Evolutionary conservation across 164 flowering plant species (phyloP), one percentile per base, ranked within the genome.

Genomic region (Nymphaea colorata): DNA sequence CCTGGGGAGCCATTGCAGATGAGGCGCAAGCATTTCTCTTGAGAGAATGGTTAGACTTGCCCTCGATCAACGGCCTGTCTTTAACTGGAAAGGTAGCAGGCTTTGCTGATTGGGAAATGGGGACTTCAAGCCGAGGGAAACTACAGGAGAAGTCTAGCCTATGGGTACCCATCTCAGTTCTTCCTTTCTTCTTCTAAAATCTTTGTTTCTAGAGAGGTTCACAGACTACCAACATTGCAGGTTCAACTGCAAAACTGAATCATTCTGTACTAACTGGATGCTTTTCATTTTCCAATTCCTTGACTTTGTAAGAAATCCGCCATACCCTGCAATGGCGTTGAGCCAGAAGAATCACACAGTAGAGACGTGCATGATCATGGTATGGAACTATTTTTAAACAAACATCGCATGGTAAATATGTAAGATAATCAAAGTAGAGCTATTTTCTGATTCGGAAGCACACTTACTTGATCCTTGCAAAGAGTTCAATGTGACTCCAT

Each of bases 131-230:
- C 47, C 90, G 76, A 14, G 85, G 64, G 71, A 91, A 89, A 73
- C 77, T 81, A 73, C 95, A 81, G 6, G 96, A 93, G 67, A 91
- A 75, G 71, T 94, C 96, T 80, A 91, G 76, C 76, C 96, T 86
- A 67, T 91, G 96, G 62, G 97, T 88, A 84, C 79, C 90, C 98
- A 91, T 91, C 65, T 51, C 14, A 15, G 57, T 51, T 51, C 14
- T 51, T 51, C 57, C 14, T 51, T 10, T 15, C 12, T 47, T 3
- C 55, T 51, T 51, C 57, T 8, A 51, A 51, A 10, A 8, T 51
- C 7, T 12, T 47, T 3, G 57, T 15, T 51, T 15, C 57, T 51
- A 51, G 57, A 51, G 57, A 51, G 14, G 14, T 51, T 51, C 57
- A 7, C 36, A 25, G 36, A 25, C 36, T 25, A 25, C 57, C 57